Base-by-base conservation (phyloP, 1,284 basidiomycete species). In the Vanrija humicola region DNA sequence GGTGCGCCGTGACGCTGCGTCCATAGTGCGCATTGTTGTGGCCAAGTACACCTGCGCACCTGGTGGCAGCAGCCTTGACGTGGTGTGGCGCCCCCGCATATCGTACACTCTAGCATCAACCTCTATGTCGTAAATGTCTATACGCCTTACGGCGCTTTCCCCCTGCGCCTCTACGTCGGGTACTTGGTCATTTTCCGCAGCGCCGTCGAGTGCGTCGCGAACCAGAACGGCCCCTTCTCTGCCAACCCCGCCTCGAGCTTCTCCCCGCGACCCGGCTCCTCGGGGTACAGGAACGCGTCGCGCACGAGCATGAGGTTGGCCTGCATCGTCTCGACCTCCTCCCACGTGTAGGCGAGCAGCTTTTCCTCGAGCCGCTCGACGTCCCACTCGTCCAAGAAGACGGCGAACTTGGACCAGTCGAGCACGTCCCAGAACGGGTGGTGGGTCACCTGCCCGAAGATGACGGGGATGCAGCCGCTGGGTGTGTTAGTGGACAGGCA, bases 381-480 rank as follows among this genome's bases (percentile, higher is more conserved):
- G 7, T 71, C 62, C 38, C 52, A 55, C 23, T 72, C 66, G n/a
- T 62, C 58, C 19, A 76, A 62, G 34, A 58, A 54, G 29, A 76
- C 54, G 15, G 69, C 70, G 54, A 76, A 69, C 38, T 65, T 65
- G 16, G 64, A 62, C 62, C 72, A 76, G 53, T 74, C 73, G 56
- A 75, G 61, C 50, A 74, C 60, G 51, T 71, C 68, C 52, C 66
- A 69, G 59, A 73, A 75, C 9, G 73, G 71, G 51, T 65, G 65
- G 28, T 69, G 61, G 29, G 68, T 42, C 26, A 64, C 61, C 50
- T 74, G 67, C 49, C 66, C 67, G 43, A 76, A 59, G 38, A 74
- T 61, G 16, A 72, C 72, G 16, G 74, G 73, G 28, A 76, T 76
- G 58, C 74, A 76, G 28, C 74, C 74, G 9, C 34, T 34, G 34